phyloP scores from a whole-genome alignment of 1,139 yeast genomes.

The Yarrowia galli region DNA sequence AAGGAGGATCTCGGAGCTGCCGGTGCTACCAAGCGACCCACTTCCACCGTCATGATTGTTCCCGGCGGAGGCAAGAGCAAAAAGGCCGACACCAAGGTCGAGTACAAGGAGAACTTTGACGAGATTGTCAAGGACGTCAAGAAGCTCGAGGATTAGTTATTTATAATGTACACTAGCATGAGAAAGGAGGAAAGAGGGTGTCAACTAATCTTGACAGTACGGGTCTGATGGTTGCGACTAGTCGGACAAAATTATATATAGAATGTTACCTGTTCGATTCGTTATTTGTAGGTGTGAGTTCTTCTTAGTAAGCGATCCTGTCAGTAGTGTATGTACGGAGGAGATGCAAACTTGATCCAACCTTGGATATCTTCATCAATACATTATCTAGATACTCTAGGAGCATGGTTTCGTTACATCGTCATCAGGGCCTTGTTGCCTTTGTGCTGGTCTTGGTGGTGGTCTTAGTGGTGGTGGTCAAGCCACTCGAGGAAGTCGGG shows the following conservation, averaged over 20 bases:
- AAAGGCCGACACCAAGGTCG: constrained; percentile 78
- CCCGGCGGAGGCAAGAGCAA: constrained; percentile 94
- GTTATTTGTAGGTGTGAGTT: constrained; percentile 5
- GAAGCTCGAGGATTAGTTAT: constrained; percentile 43
- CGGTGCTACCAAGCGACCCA: constrained; percentile 98
- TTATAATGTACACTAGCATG: constrained; percentile 39
- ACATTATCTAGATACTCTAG: constrained; percentile 16
- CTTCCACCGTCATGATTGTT: constrained; percentile 95
- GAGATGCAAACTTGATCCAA: no score
- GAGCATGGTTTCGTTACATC: constrained; percentile 25
- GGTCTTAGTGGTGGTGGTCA: constrained; percentile 46
- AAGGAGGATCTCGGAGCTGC: constrained; percentile 98
- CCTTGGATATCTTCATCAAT: neutral
- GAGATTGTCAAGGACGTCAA: constrained; percentile 92
- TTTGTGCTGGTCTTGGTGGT: neutral
- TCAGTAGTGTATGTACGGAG: no score
- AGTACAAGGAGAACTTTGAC: constrained; percentile 89
- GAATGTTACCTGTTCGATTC: constrained; percentile 18
- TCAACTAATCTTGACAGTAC: constrained; percentile 12
- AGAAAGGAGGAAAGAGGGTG: constrained; percentile 24
- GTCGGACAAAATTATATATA: constrained; percentile 14
- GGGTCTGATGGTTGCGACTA: constrained; percentile 11
- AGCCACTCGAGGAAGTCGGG: constrained; percentile 98
- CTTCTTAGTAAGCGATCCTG: no score
- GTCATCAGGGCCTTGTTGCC: constrained; percentile 2